A percentile compares a stretch with the other conserved stretches of the same genome.
These are phyloP conservation scores for Parsonsia alboflavescens DNA, from an alignment of 257 asterid genomes.

Conservation along the genomic window DNA sequence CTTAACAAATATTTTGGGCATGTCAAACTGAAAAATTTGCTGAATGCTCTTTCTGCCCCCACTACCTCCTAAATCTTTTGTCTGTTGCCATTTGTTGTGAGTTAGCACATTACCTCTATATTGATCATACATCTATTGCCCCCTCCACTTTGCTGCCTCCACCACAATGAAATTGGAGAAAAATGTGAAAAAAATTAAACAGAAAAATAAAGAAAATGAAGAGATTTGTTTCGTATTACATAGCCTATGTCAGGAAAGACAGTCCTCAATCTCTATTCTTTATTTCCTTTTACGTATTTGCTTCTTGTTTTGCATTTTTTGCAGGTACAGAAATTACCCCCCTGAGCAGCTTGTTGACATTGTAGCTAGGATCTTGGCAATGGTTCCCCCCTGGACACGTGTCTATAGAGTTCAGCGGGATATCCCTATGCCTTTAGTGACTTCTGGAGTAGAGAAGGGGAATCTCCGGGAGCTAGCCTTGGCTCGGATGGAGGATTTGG, in stretches of 20 bases:
- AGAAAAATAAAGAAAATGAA: not conserved
- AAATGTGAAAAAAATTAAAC: not conserved
- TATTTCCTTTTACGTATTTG: not conserved
- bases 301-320: slow-evolving; percentile 3
- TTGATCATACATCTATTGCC: not conserved
- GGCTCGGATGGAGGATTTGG: slow-evolving; percentile 98
- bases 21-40: not conserved
- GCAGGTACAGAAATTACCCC: slow-evolving; percentile 91
- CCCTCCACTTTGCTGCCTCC: not conserved
- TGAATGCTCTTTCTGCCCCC: not conserved
- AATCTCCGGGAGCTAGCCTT: slow-evolving; percentile 95
- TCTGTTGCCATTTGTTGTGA: not conserved
- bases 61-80: not conserved
- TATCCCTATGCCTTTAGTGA: slow-evolving; percentile 98
- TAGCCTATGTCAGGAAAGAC: not conserved
- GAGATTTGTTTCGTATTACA: not conserved
- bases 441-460: slow-evolving; percentile 99
- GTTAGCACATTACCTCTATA: not conserved
- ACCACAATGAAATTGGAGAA: not conserved
- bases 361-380: slow-evolving; percentile 85
- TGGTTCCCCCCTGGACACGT: slow-evolving; percentile 99
- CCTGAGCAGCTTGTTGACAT: slow-evolving; percentile 99
- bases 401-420: slow-evolving; percentile 98
- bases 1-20: not conserved
- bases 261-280: not conserved